These are phyloP conservation scores for Dendrothele bispora DNA, from an alignment of 768 basidiomycete genomes.

Conservation along the genomic window DNA sequence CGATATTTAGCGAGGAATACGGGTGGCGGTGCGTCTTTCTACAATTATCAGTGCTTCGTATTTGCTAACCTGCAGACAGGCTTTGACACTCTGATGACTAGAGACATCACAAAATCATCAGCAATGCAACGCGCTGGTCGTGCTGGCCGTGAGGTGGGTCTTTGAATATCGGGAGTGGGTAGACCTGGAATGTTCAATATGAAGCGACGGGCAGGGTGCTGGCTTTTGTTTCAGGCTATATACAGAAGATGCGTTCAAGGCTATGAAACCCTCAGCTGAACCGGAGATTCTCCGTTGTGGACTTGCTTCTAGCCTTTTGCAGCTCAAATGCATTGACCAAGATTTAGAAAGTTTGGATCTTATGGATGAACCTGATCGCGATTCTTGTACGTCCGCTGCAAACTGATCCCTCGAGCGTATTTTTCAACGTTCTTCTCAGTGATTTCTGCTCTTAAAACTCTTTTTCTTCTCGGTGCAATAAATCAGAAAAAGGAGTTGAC, in stretches of 20 bases:
- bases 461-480: constrained; percentile 82
- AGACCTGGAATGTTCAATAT: neutral
- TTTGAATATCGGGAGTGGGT: neutral
- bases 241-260: constrained; percentile 75
- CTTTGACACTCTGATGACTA: constrained; percentile 83
- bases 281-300: constrained; percentile 93
- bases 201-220: constrained; percentile 46
- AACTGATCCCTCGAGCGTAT: neutral
- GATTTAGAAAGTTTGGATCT: constrained; percentile 81
- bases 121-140: constrained; percentile 95
- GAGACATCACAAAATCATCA: constrained; percentile 84
- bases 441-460: constrained; percentile 60
- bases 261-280: constrained; percentile 64
- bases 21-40: constrained; percentile 61
- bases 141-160: constrained; percentile 84
- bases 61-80: constrained; percentile 43
- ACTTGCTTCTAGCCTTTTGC: constrained; percentile 79
- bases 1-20: constrained; percentile 68
- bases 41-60: neutral
- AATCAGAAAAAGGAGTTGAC: constrained; percentile 68
- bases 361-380: constrained; percentile 82
- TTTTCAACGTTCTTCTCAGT: constrained; percentile 35
- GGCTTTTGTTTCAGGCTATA: constrained; percentile 93
- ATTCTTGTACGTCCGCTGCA: constrained; percentile 58
- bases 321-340: constrained; percentile 82